These are phyloP conservation scores for Candida sanyiensis DNA, from an alignment of 805 yeast species.

Conservation along the genomic window DNA sequence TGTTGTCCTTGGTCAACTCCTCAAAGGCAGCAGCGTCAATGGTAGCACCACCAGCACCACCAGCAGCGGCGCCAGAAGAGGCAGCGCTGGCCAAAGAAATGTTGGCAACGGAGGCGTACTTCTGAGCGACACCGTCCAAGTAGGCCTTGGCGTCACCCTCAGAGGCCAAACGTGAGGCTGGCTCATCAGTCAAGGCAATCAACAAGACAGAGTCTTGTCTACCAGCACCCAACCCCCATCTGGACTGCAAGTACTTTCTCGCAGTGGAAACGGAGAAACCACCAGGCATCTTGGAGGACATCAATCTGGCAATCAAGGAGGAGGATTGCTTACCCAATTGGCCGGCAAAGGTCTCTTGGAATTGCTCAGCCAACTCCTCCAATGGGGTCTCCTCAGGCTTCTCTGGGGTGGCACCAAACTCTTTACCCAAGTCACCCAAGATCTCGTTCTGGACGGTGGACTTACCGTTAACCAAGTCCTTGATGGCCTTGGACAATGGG, in stretches of 20 bases:
- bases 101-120: slow-evolving; percentile 81
- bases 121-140: slow-evolving; percentile 75
- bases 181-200: slow-evolving; percentile 82
- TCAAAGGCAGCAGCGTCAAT: slow-evolving; percentile 96
- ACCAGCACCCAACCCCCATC: slow-evolving; percentile 91
- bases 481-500: slow-evolving; percentile 87
- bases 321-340: slow-evolving; percentile 90
- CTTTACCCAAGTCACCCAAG: slow-evolving; percentile 97
- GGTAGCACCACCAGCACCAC: slow-evolving; percentile 75
- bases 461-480: slow-evolving; percentile 97
- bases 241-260: slow-evolving; percentile 83
- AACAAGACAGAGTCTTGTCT: slow-evolving; percentile 90
- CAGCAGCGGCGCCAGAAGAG: slow-evolving; percentile 42
- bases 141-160: slow-evolving; percentile 89
- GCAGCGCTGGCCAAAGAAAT: slow-evolving; percentile 66
- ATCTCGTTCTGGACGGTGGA: slow-evolving; percentile 98
- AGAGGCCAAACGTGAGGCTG: slow-evolving; percentile 77
- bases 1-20: slow-evolving; percentile 43
- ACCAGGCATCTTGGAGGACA: slow-evolving; percentile 99
- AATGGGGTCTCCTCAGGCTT: slow-evolving; percentile 98
- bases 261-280: slow-evolving; percentile 92
- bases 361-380: slow-evolving; percentile 89
- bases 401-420: slow-evolving; percentile 96
- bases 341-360: slow-evolving; percentile 88
- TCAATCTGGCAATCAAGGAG: slow-evolving; percentile 81